Base-by-base conservation (phyloP, 345 rosid genomes). In the Linum trigynum region DNA sequence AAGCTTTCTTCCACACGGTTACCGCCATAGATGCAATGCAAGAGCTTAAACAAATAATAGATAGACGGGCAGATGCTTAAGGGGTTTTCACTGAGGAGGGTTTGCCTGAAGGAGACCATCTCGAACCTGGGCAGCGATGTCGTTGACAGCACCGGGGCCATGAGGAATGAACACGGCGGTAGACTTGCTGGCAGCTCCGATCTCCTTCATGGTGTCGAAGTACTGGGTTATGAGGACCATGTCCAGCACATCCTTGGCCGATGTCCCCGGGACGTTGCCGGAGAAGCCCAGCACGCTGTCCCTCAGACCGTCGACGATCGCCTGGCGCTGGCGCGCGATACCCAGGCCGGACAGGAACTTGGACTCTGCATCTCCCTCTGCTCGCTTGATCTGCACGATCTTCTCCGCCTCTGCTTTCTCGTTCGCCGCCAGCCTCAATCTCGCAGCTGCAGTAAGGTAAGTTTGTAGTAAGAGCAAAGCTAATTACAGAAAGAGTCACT, bases 381-480 rank as follows among this genome's bases (percentile, higher is more conserved):
- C 69, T 59, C 61, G 48, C 62, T 66, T 71, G 8, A 72, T 62
- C 71, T 38, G 71, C 8, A 67, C 37, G 1, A 72, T 57, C 37
- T 72, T 72, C 59, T 72, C 75, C 0, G 71, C 75, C 50, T 72
- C 71, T 38, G 70, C 67, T 61, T 61, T 72, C 75, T 72, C 71
- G 3, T 57, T 57, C 36, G 75, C 75, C 2, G 64, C 71, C 39
- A 72, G n/a, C 67, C 67, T 67, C 67, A 61, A 0, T 45, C 71
- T 72, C 3, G 71, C 71, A 32, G 75, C 71, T 72, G 64, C 37
- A 11, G 5, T 3, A 57, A 57, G 8, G 11, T 1, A 55, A 55
- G 65, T 23, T 39, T 40, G 51, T 23, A 23, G 0, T 23, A 23
- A 23, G 32, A 12, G 16, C 1, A 55, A 37, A 7, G 67, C 7